phyloP scores from a whole-genome alignment of 2,329 filamentous ascomycete genomes.

The Acephala macrosclerotiorum region DNA sequence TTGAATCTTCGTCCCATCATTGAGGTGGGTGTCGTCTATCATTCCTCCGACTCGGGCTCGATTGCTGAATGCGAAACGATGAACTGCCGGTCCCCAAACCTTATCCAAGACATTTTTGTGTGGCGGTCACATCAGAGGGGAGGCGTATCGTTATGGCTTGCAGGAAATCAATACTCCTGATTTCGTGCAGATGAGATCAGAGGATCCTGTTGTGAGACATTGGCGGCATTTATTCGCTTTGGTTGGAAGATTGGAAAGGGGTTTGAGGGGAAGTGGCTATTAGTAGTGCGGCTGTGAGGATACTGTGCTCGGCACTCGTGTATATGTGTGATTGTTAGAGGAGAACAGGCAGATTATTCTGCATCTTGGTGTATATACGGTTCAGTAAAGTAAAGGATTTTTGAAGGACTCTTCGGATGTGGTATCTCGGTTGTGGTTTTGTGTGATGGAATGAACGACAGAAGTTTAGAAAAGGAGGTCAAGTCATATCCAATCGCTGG shows the following conservation, averaged over 20 bases:
- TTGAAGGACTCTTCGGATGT: not conserved
- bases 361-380: not conserved
- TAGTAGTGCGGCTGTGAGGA: not conserved
- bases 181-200: not conserved
- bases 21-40: not conserved
- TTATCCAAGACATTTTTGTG: not conserved
- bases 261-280: not conserved
- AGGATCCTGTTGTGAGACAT: not conserved
- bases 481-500: not conserved
- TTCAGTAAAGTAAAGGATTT: not conserved
- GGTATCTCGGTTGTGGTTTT: not conserved
- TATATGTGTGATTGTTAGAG: not conserved
- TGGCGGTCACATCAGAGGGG: not conserved
- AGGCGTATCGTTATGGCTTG: not conserved
- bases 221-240: not conserved
- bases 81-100: constrained; percentile 3
- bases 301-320: not conserved
- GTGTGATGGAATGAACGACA: not conserved
- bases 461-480: not conserved
- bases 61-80: not conserved
- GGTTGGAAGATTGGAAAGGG: not conserved
- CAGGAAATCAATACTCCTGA: not conserved
- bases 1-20: not conserved
- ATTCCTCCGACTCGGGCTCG: not conserved
- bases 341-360: not conserved